phyloP scores from a whole-genome alignment of 768 basidiomycete genomes.

The Rhodotorula diobovata region DNA sequence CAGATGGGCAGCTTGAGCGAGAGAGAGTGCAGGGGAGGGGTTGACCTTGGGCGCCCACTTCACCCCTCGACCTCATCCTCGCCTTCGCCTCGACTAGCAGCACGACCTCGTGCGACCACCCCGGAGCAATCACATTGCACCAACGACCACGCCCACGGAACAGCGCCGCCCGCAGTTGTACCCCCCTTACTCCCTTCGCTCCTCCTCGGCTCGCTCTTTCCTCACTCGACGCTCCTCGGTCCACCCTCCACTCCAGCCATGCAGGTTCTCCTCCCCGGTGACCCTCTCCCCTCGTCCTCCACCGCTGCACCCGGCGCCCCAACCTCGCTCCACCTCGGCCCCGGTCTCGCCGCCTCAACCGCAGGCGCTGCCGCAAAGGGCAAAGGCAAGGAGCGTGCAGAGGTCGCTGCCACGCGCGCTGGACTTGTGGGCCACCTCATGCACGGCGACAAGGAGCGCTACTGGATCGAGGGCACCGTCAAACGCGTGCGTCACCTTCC shows the following conservation, averaged over 20 bases:
- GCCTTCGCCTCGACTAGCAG: too few species aligned
- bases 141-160: too few species aligned
- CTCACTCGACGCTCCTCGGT: neutral
- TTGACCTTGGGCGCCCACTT: too few species aligned
- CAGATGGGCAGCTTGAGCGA: too few species aligned
- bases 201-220: neutral
- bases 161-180: too few species aligned
- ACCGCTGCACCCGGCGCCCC: neutral
- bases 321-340: slow-evolving; percentile 18
- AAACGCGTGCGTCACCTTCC: slow-evolving; percentile 61
- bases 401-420: slow-evolving; percentile 8
- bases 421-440: slow-evolving; percentile 16
- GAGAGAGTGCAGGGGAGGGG: too few species aligned
- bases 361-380: slow-evolving; percentile 56
- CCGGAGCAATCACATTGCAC: too few species aligned
- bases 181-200: neutral
- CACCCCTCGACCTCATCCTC: too few species aligned
- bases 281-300: slow-evolving; percentile 58
- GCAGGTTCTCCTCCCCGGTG: slow-evolving; percentile 69
- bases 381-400: slow-evolving; percentile 58
- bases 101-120: too few species aligned
- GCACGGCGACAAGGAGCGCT: slow-evolving; percentile 53
- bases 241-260: neutral
- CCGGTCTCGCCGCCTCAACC: slow-evolving; percentile 55
- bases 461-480: slow-evolving; percentile 85